Base-by-base conservation (phyloP, 1,284 basidiomycete species). In the Cutaneotrichosporon curvatum region DNA sequence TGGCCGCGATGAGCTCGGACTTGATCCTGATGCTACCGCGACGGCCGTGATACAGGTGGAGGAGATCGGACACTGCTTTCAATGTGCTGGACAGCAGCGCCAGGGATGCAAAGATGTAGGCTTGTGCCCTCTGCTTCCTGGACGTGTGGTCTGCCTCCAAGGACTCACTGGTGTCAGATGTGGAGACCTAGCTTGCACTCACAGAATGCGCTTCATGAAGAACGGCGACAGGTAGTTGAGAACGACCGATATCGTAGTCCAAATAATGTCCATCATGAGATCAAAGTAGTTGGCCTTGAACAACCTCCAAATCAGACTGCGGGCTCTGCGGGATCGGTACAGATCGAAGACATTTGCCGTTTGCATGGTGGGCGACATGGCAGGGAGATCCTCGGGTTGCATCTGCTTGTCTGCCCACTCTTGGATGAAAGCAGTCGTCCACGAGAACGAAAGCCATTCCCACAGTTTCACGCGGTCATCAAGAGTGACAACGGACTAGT, bases 361-460 rank as follows among this genome's bases (percentile, higher is more conserved):
- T 61, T 82, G 80, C 62, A 84, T 72, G 0, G 80, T 81, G 3
- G 81, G 78, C 42, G 82, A 84, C 20, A 91, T 72, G 2, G 71
- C 57, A 76, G 84, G 87, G 0, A 90, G 78, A 58, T 88, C 85
- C 0, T 73, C 68, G 50, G 85, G 81, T 48, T 82, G 76, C 18
- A 89, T 72, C 10, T 82, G 84, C 8, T 73, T 74, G 44, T 75
- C 58, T 15, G 78, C 76, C 12, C 85, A 85, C 69, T 79, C 56
- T 6, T 37, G 37, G 59, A 88, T 80, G 39, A 88, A 73, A 1
- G 82, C 79, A 58, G 81, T 78, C 37, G 89, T 77, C 72, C 87
- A 90, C 2, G 78, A 77, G 65, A 88, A 88, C 1, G 79, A 81
- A 43, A 79, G 74, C 83, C 86, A 88, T n/a, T 79, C 74, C 78